Conservation (phyloP, 1,139 yeast genomes). For the Candida freyschussii region DNA sequence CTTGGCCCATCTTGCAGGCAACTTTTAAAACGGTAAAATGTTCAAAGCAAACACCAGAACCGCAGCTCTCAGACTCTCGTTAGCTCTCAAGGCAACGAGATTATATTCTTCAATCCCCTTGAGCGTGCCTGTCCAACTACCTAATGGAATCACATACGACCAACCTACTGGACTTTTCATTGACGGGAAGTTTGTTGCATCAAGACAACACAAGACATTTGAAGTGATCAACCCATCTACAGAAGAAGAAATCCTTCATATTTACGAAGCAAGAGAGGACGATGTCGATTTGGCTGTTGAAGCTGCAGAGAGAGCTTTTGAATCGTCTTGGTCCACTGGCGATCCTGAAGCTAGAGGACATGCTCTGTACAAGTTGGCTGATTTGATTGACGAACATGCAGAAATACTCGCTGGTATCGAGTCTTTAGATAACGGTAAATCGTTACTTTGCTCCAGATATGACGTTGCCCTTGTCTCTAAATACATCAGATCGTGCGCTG, state of each 20-base stretch:
- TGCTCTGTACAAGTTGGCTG: conserved; percentile 60
- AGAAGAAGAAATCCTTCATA: conserved; percentile 40
- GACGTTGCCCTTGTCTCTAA: conserved; percentile 57
- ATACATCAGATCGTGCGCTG: conserved; percentile 69
- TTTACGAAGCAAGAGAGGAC: conserved; percentile 42
- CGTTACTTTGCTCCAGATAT: conserved; percentile 48
- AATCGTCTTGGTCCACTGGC: conserved; percentile 38
- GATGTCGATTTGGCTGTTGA: conserved; percentile 45
- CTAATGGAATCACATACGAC: conserved; percentile 46
- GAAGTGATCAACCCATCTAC: conserved; percentile 43
- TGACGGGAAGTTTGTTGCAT: conserved; percentile 41
- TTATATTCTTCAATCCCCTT: conserved; percentile 37
- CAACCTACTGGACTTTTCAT: conserved; percentile 53
- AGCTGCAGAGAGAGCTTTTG: conserved; percentile 42
- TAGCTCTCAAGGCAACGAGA: conserved; percentile 19
- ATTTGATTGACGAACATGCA: conserved; percentile 53
- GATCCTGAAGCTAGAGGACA: conserved; percentile 53
- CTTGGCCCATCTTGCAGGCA: too few relatives aligned
- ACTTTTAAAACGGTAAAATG: too few relatives aligned
- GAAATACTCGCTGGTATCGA: conserved; percentile 68
- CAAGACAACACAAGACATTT: conserved; percentile 37
- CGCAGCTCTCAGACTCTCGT: conserved; percentile 13
- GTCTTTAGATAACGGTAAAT: conserved; percentile 80
- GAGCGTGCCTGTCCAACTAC: conserved; percentile 44
- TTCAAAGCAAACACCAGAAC: conserved; percentile 13